A percentile compares a stretch with the other conserved stretches of the same genome.
Evolutionary conservation across 768 basidiomycete species (phyloP).

Genomic region (Boletus eberwhitei): DNA sequence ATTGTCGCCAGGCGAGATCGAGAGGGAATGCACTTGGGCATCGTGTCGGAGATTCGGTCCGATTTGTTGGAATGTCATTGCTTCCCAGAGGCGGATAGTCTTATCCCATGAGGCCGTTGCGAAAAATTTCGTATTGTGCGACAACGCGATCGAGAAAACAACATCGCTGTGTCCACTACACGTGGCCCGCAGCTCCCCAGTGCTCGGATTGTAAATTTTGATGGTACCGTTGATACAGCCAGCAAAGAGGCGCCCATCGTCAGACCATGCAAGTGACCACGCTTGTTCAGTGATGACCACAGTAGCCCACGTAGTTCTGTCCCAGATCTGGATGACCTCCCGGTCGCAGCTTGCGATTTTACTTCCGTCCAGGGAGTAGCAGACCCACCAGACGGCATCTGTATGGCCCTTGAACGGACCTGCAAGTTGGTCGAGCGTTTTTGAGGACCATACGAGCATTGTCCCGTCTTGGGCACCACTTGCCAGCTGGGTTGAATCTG

Average conservation of each 20-base stretch:
- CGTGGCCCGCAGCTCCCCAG: background rate
- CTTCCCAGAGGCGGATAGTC: conserved; percentile 30
- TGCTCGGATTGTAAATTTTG: conserved; percentile 8
- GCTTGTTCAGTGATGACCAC: conserved; percentile 6
- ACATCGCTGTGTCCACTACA: conserved; percentile 17
- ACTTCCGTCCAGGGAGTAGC: conserved; percentile 18
- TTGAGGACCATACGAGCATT: conserved; percentile 16
- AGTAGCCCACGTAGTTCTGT: conserved; percentile 1
- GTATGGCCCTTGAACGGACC: conserved; percentile 8
- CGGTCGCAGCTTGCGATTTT: conserved; percentile 21
- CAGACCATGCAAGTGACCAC: conserved; percentile 24
- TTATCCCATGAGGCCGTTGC: conserved; percentile 29
- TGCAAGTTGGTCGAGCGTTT: conserved; percentile 1
- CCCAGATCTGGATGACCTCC: conserved; percentile 16
- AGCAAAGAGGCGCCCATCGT: conserved; percentile 12
- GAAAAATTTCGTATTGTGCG: conserved; percentile 17
- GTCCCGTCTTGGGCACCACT: conserved; percentile 19
- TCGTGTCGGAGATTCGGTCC: conserved; percentile 17
- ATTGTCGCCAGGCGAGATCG: conserved; percentile 14
- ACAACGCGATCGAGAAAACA: conserved; percentile 20
- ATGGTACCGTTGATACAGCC: conserved; percentile 19
- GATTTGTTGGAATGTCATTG: conserved; percentile 13
- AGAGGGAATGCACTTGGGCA: conserved; percentile 6
- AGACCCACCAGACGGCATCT: conserved; percentile 16
- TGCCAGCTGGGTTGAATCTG: conserved; percentile 12